phyloP scores from a whole-genome alignment of 495 filamentous ascomycete species.

The Aspergillus ellipticus region DNA sequence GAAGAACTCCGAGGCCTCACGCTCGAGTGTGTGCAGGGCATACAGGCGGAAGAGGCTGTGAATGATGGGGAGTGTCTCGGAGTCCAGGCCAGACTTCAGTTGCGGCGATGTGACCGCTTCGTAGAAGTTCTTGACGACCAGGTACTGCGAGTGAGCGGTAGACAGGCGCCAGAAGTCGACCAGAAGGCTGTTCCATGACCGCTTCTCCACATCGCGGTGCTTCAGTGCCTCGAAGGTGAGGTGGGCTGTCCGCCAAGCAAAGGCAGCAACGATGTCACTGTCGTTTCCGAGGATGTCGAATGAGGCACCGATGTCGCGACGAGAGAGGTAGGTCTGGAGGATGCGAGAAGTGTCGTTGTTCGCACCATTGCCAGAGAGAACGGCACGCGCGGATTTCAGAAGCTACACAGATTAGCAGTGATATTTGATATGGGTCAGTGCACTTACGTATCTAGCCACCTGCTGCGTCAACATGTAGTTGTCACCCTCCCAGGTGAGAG shows the following conservation, averaged over 20 bases:
- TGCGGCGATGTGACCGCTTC: conserved; percentile 54
- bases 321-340: conserved; percentile 54
- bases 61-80: conserved; percentile 49
- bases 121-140: conserved; percentile 70
- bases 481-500: conserved; percentile 63
- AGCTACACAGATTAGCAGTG: conserved; percentile 29
- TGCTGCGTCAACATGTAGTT: conserved; percentile 80
- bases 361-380: conserved; percentile 51
- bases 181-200: conserved; percentile 66
- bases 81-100: conserved; percentile 44
- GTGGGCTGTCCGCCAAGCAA: conserved; percentile 67
- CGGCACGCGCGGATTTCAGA: conserved; percentile 60
- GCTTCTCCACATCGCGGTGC: conserved; percentile 65
- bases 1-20: conserved; percentile 64
- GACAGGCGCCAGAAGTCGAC: conserved; percentile 71
- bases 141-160: conserved; percentile 65
- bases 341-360: conserved; percentile 57
- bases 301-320: conserved; percentile 61
- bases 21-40: conserved; percentile 62
- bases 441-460: conserved; percentile 61
- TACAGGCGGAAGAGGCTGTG: conserved; percentile 64
- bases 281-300: conserved; percentile 63
- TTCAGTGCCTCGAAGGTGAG: conserved; percentile 69
- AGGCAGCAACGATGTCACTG: conserved; percentile 60
- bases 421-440: neutral